Conservation (phyloP, 1,284 basidiomycete species). For the Cryptococcus amylolentus region DNA sequence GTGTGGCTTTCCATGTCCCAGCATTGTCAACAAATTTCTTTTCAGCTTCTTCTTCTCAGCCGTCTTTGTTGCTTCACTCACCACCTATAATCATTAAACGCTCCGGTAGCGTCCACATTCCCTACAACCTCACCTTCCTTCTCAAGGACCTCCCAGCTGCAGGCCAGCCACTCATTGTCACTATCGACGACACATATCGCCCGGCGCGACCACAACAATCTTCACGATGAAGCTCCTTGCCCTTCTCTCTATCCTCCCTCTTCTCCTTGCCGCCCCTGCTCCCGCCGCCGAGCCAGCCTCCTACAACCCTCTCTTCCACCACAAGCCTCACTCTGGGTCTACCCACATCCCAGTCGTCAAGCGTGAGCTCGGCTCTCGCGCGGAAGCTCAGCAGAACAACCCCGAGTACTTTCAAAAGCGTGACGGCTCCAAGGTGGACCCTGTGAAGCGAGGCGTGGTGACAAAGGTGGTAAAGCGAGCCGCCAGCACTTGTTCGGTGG, state of each 20-base stretch:
- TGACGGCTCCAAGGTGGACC: constrained; percentile 6
- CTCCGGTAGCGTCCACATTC: constrained; percentile 10
- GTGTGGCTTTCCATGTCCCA: too few relatives aligned
- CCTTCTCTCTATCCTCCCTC: constrained; percentile 11
- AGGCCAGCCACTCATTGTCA: constrained; percentile 6
- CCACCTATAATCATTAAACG: background rate
- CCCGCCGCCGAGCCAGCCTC: constrained; percentile 1
- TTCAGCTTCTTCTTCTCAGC: background rate
- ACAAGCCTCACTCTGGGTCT: background rate
- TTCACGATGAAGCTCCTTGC: constrained; percentile 16
- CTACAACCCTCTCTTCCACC: constrained; percentile 9
- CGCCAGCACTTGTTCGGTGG: constrained; percentile 6
- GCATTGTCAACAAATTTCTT: background rate
- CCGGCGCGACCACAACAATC: background rate
- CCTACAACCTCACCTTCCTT: background rate
- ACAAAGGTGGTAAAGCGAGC: constrained; percentile 12
- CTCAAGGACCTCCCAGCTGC: constrained; percentile 2
- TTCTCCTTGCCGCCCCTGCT: constrained; percentile 7
- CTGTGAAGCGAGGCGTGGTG: constrained; percentile 2
- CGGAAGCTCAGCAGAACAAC: background rate
- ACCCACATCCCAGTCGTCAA: background rate
- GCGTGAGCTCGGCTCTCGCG: background rate
- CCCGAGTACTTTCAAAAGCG: background rate
- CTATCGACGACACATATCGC: background rate
- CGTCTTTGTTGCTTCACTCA: background rate